Evolutionary conservation across 2,329 filamentous ascomycete genomes (phyloP).

Genomic region (Clarireedia hainanense): DNA sequence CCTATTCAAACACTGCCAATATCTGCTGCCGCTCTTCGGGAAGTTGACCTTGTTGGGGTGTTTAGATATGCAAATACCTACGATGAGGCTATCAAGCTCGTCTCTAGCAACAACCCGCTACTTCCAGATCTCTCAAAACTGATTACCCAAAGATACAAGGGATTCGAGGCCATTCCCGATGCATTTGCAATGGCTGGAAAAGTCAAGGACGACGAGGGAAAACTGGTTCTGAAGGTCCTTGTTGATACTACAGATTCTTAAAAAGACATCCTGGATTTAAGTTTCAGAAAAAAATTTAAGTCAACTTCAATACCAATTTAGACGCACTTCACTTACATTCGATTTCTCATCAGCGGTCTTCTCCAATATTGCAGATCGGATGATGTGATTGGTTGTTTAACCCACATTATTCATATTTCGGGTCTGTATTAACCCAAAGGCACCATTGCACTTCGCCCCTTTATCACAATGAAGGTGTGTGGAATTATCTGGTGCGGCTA

Average conservation of each 20-base stretch:
- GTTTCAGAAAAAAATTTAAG: no score
- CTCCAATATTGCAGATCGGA: no score
- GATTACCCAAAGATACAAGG: slow-evolving; percentile 74
- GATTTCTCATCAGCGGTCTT: no score
- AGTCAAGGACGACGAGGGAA: slow-evolving; percentile 28
- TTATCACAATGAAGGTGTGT: no score
- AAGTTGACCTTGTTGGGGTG: slow-evolving; percentile 69
- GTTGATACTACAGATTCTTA: slow-evolving; percentile 19
- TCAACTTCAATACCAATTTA: no score
- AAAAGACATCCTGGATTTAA: not conserved
- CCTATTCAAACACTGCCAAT: slow-evolving; percentile 69
- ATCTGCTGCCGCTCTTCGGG: slow-evolving; percentile 62
- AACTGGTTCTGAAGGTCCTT: slow-evolving; percentile 29
- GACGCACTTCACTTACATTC: no score
- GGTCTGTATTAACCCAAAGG: no score
- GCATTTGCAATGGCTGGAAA: slow-evolving; percentile 85
- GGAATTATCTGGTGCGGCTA: no score
- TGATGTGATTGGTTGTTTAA: no score
- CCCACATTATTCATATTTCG: no score
- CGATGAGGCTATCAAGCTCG: slow-evolving; percentile 81
- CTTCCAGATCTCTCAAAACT: slow-evolving; percentile 71
- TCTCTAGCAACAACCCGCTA: slow-evolving; percentile 58
- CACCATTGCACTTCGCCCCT: no score
- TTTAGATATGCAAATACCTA: slow-evolving; percentile 78
- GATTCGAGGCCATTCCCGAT: slow-evolving; percentile 74